phyloP scores from a whole-genome alignment of 2,329 filamentous ascomycete species.

The Grosmannia clavigera region DNA sequence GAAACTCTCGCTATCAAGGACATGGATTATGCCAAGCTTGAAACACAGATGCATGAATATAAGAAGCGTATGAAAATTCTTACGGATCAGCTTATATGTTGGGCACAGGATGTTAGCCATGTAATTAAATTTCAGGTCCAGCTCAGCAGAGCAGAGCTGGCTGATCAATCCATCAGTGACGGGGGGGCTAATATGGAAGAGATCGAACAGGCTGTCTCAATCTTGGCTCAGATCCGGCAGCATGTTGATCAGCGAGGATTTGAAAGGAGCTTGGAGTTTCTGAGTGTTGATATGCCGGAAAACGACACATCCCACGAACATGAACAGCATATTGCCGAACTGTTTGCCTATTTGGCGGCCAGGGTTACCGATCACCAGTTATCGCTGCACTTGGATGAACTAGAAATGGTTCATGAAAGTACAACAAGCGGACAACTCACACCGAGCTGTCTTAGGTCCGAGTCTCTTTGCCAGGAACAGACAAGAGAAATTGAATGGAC shows the following conservation, averaged over 20 bases:
- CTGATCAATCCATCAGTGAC: neutral
- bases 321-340: conserved; percentile 4
- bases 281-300: neutral
- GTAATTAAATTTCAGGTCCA: conserved; percentile 3
- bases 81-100: conserved; percentile 4
- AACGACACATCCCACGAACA: conserved; percentile 3
- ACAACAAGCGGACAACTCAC: neutral
- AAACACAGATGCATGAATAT: conserved; percentile 3
- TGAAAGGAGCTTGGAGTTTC: neutral
- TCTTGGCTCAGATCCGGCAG: conserved; percentile 5
- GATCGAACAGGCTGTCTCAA: conserved; percentile 3
- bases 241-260: neutral
- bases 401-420: neutral
- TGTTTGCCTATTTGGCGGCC: conserved; percentile 4
- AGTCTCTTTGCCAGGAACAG: too few species aligned
- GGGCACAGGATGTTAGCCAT: conserved; percentile 8
- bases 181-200: conserved; percentile 3
- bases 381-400: neutral
- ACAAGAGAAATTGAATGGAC: neutral
- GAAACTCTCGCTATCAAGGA: conserved; percentile 4
- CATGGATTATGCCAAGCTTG: conserved; percentile 1
- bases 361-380: neutral
- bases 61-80: conserved; percentile 3
- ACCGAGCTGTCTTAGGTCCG: neutral
- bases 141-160: conserved; percentile 6